Base-by-base conservation (phyloP, 2,329 filamentous ascomycete species). In the Phyllosticta citriasiana region DNA sequence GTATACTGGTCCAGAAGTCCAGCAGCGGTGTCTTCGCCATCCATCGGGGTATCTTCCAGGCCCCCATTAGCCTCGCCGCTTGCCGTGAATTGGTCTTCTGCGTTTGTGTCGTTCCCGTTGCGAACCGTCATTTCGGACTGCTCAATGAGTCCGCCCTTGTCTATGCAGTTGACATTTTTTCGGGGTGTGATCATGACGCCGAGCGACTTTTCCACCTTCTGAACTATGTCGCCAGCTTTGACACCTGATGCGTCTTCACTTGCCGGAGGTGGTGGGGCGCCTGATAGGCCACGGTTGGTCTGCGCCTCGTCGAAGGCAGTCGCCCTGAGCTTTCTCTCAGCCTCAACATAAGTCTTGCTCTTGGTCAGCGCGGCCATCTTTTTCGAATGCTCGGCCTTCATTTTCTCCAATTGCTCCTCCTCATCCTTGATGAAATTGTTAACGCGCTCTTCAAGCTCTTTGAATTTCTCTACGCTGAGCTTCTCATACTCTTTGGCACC, bases 371-470 rank as follows among this genome's bases (percentile, higher is more conserved):
- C 87, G 25, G 85, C 84, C 76, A 97, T 82, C 62, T 86, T 83
- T 68, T 84, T 85, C 2, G 84, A 86, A 72, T 99, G 93, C 27
- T 88, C 84, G 35, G 83, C 83, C 73, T 91, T 90, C 83, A 97
- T 86, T 66, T 84, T 86, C 67, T 92, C 88, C 60, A 97, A 91
- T 68, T 97, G 92, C 0, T 84, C 84, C 63, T 89, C 84, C 57
- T 89, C 88, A 27, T 88, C 83, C 8, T 84, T 81, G 10, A 94
- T 81, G 69, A 88, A 88, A 55, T 88, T 84, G 24, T 83, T 78
- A 1, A 92, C 88, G 40, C 91, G 85, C 69, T 88, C 87, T 62
- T 88, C 86, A 73, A 97, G 97, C 66, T 94, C 88, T 53, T 90
- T 87, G 0, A 92, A 84, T 68, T 93, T 84, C n/a, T 84, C 88